Conservation (phyloP, 805 yeast species). For the Teunomyces pallodes region DNA sequence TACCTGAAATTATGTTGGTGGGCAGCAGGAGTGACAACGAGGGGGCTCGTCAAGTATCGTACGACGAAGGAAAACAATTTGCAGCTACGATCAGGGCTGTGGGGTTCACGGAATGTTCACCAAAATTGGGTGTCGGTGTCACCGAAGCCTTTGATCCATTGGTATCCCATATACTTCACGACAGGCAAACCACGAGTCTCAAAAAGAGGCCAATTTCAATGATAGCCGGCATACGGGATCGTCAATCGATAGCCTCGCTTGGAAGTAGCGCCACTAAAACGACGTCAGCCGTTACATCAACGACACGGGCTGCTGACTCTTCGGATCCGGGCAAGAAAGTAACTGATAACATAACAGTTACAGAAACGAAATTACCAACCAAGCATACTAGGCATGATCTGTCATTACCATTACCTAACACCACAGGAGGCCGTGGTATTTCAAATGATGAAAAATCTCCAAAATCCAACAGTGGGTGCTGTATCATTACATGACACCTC, state of each 20-base stretch:
- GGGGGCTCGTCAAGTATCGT: slow-evolving; percentile 25
- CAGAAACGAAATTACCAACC: background rate
- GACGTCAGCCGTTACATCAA: background rate
- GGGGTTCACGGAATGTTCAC: slow-evolving; percentile 27
- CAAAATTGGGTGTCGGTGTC: slow-evolving; percentile 18
- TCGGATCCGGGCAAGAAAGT: no score
- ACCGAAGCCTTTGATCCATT: slow-evolving; percentile 30
- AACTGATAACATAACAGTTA: background rate
- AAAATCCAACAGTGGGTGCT: background rate
- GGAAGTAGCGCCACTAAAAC: background rate
- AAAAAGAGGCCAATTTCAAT: background rate
- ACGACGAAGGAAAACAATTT: slow-evolving; percentile 28
- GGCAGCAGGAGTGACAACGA: slow-evolving; percentile 29
- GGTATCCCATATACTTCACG: slow-evolving; percentile 9
- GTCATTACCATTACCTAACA: background rate
- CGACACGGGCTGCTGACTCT: background rate
- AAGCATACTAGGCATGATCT: no score
- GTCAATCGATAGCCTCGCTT: background rate
- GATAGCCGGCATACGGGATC: background rate
- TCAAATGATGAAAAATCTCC: background rate
- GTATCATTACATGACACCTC: background rate
- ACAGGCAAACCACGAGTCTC: background rate
- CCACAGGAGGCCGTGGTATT: background rate
- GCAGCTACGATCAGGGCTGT: slow-evolving; percentile 26
- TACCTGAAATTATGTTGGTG: slow-evolving; percentile 31